These are phyloP conservation scores for Colletotrichum sp. DNA, from an alignment of 2,329 filamentous ascomycete species.

Conservation along the genomic window DNA sequence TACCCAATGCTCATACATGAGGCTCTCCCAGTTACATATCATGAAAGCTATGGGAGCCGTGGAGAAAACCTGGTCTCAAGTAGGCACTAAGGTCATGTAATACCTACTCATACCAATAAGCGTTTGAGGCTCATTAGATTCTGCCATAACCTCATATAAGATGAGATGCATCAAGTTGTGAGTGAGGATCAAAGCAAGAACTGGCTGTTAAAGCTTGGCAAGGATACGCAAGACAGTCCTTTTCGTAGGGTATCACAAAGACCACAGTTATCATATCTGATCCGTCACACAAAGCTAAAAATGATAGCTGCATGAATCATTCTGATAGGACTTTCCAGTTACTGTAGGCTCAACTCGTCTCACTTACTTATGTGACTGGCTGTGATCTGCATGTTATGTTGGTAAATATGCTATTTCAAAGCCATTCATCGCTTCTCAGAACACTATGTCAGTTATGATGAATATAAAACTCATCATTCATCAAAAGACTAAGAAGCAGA, in stretches of 20 bases:
- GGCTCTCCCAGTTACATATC: not conserved
- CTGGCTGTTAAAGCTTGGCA: not conserved
- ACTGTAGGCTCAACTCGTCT: not conserved
- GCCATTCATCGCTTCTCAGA: no score
- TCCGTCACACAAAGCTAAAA: not conserved
- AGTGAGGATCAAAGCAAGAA: not conserved
- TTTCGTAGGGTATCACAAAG: not conserved
- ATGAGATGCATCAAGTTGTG: not conserved
- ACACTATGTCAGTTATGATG: not conserved
- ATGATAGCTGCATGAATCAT: not conserved
- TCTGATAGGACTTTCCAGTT: not conserved
- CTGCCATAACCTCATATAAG: not conserved
- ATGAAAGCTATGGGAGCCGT: not conserved
- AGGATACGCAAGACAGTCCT: not conserved
- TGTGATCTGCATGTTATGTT: not conserved
- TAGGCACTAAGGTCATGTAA: not conserved
- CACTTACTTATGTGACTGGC: not conserved
- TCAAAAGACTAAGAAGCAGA: not conserved
- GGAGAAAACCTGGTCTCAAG: not conserved
- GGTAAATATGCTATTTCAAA: not conserved
- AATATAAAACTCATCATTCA: not conserved
- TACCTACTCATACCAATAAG: not conserved
- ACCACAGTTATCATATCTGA: not conserved
- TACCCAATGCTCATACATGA: not conserved
- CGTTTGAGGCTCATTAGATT: not conserved